Evolutionary conservation across 805 yeast species (phyloP).

Genomic region (Ogataea zsoltii): DNA sequence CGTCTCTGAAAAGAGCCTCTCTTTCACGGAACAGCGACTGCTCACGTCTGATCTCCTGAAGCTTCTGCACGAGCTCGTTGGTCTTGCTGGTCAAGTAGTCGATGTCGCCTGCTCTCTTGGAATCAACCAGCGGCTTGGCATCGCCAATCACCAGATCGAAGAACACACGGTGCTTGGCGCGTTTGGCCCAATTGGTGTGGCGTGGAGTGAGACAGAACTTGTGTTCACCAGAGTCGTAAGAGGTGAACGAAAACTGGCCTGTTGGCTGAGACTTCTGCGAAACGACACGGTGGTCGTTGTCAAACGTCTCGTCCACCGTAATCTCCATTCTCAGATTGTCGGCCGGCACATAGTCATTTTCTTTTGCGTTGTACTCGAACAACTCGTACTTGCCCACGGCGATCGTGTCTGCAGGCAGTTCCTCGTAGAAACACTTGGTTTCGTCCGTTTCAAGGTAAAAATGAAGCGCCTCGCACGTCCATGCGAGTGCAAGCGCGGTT

Average conservation of each 20-base stretch:
- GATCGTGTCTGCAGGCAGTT: conserved; percentile 72
- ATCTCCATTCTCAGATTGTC: conserved; percentile 61
- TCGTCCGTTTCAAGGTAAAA: conserved; percentile 78
- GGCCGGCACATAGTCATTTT: conserved; percentile 50
- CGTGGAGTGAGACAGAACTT: conserved; percentile 67
- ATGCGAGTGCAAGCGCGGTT: conserved; percentile 16
- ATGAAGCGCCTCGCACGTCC: conserved; percentile 54
- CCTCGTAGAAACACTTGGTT: conserved; percentile 81
- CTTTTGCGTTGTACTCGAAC: conserved; percentile 53
- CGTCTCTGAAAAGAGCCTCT: conserved; percentile 72
- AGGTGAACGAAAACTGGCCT: conserved; percentile 74
- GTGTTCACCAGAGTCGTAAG: conserved; percentile 77
- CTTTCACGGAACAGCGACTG: conserved; percentile 70
- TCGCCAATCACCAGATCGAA: conserved; percentile 71
- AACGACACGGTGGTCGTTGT: conserved; percentile 73
- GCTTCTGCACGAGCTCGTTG: conserved; percentile 54
- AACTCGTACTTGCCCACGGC: conserved; percentile 79
- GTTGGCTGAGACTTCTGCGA: conserved; percentile 63
- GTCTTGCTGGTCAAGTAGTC: conserved; percentile 58
- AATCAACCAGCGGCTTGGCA: conserved; percentile 60
- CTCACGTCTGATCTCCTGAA: conserved; percentile 62
- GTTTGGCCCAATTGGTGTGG: conserved; percentile 46
- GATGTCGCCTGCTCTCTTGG: conserved; percentile 61
- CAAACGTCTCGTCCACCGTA: conserved; percentile 77
- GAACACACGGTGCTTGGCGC: conserved; percentile 63